A percentile compares a stretch with the other conserved stretches of the same genome.
phyloP scores from a whole-genome alignment of 306 rosid genomes.

The Cucumis hystrix region DNA sequence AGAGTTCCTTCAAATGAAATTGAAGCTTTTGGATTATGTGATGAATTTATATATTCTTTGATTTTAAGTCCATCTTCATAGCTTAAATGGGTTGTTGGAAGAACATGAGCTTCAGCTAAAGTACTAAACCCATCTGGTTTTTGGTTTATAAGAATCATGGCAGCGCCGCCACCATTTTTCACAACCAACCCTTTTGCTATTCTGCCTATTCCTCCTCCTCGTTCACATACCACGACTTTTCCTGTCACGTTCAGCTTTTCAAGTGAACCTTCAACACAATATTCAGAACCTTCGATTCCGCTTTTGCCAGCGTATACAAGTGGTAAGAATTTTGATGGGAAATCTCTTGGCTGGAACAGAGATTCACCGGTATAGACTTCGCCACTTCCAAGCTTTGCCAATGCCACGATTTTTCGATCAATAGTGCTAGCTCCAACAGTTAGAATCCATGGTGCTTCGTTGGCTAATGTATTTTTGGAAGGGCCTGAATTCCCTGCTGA shows the following conservation, averaged over 20 bases:
- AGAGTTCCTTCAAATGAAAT: conserved; percentile 1
- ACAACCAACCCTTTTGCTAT: neutral
- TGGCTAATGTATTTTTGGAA: conserved; percentile 12
- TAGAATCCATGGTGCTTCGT: conserved; percentile 66
- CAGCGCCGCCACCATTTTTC: conserved; percentile 4
- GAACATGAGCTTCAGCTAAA: conserved; percentile 5
- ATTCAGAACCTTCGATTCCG: neutral
- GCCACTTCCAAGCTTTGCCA: conserved; percentile 31
- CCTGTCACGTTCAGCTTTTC: neutral
- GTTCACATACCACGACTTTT: neutral
- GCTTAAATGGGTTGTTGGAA: conserved; percentile 1
- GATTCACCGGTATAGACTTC: neutral
- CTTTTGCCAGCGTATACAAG: neutral
- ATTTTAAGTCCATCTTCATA: neutral
- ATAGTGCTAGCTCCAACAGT: conserved; percentile 28
- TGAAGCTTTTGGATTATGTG: neutral
- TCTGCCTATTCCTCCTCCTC: conserved; percentile 2
- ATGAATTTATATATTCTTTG: conserved; percentile 2
- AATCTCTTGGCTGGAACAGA: neutral
- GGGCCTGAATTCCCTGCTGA: conserved; percentile 65
- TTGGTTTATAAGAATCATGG: neutral
- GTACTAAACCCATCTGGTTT: neutral
- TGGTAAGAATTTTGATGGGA: neutral
- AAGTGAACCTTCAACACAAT: neutral
- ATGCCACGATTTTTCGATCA: conserved; percentile 38